These are phyloP conservation scores for Lippia alba DNA, from an alignment of 305 asterid genomes.

Conservation along the genomic window DNA sequence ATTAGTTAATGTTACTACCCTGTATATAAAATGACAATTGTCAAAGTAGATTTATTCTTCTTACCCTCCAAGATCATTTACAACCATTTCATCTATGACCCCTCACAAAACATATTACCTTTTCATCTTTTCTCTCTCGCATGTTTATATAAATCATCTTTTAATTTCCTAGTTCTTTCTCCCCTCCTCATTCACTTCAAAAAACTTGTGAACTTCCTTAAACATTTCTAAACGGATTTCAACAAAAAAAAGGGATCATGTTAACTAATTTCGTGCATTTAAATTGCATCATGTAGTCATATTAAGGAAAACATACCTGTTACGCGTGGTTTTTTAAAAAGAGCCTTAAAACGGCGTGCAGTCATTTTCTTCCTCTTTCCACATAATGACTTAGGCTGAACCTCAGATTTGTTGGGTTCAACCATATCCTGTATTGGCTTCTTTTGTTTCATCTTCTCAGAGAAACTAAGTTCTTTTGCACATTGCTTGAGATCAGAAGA, in stretches of 20 bases:
- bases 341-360: constrained; percentile 44
- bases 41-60: neutral
- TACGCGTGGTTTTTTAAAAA: constrained; percentile 30
- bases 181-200: neutral
- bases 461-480: no score
- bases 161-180: neutral
- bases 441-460: constrained; percentile 35
- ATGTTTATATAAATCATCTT: neutral
- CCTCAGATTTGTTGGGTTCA: constrained; percentile 43
- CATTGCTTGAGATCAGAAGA: no score
- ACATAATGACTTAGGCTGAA: constrained; percentile 37
- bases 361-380: constrained; percentile 47
- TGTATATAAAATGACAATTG: neutral
- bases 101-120: neutral
- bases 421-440: constrained; percentile 27
- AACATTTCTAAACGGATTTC: no score
- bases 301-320: constrained; percentile 44
- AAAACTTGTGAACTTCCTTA: neutral
- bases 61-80: neutral
- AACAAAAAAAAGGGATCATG: neutral
- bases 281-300: neutral
- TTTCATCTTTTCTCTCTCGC: neutral
- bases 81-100: neutral
- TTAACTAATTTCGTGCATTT: neutral
- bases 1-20: neutral